phyloP scores from a whole-genome alignment of 2,329 filamentous ascomycete genomes.

The Penicillium sp. region DNA sequence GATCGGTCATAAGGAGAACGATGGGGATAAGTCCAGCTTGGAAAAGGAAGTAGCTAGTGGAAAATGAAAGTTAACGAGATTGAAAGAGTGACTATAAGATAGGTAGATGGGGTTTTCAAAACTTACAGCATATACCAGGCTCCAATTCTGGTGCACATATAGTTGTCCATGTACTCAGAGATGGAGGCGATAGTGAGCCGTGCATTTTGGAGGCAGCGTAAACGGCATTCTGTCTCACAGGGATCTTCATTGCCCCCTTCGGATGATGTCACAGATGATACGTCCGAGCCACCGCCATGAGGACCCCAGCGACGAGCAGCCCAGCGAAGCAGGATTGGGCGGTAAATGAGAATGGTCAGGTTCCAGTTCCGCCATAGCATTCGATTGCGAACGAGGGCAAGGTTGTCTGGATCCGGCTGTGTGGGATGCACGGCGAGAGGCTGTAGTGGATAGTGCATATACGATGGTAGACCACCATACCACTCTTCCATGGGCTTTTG shows the following conservation, averaged over 20 bases:
- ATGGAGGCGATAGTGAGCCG: constrained; percentile 51
- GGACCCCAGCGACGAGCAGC: constrained; percentile 45
- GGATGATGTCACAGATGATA: constrained; percentile 30
- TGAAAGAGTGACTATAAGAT: too few relatives aligned
- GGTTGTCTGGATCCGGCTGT: constrained; percentile 42
- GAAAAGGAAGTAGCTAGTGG: constrained; percentile 51
- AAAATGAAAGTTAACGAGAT: constrained; percentile 2
- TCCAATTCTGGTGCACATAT: constrained; percentile 49
- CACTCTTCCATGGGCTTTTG: constrained; percentile 53
- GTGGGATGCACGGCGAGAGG: constrained; percentile 32
- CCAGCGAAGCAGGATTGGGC: constrained; percentile 52
- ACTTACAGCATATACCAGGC: constrained; percentile 53
- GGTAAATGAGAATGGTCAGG: constrained; percentile 51
- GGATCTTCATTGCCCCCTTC: constrained; percentile 41
- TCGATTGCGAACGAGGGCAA: constrained; percentile 48
- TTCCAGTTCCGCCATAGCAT: constrained; percentile 54
- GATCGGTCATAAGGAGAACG: constrained; percentile 52
- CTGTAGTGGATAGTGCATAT: constrained; percentile 44
- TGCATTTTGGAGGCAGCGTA: constrained; percentile 50
- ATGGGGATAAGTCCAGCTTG: constrained; percentile 53
- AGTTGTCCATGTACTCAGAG: constrained; percentile 49
- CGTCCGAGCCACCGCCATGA: constrained; percentile 25
- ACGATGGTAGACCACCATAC: constrained; percentile 49
- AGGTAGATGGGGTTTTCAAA: background rate
- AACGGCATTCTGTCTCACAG: constrained; percentile 47